Conservation (phyloP, 208 protist species). For the Trypanosoma congolense region DNA sequence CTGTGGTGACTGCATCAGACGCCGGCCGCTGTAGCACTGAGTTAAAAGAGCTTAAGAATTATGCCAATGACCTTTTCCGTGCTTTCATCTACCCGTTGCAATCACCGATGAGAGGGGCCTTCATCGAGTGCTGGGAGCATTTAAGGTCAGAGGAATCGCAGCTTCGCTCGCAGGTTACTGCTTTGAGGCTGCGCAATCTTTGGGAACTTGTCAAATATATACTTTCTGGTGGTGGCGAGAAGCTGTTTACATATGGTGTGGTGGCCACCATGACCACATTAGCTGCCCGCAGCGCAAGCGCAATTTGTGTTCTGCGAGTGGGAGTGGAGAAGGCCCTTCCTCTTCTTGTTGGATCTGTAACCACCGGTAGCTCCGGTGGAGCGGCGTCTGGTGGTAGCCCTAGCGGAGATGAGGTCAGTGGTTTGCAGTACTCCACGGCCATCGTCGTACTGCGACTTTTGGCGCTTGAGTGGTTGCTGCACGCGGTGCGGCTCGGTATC, state of each 20-base stretch:
- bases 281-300: constrained; percentile 31
- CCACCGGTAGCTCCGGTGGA: neutral
- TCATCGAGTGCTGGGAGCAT: constrained; percentile 36
- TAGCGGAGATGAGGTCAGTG: neutral
- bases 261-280: constrained; percentile 39
- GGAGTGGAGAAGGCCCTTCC: constrained; percentile 17
- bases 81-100: constrained; percentile 20
- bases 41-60: constrained; percentile 33
- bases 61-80: constrained; percentile 30
- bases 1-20: constrained; percentile 39
- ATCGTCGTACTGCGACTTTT: constrained; percentile 32
- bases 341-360: constrained; percentile 16
- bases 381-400: too few species aligned
- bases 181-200: constrained; percentile 31
- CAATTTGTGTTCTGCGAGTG: constrained; percentile 31
- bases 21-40: constrained; percentile 43
- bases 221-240: constrained; percentile 35
- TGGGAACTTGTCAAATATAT: constrained; percentile 52
- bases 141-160: constrained; percentile 26
- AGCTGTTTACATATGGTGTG: constrained; percentile 33
- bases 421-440: neutral
- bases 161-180: constrained; percentile 26
- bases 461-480: constrained; percentile 45
- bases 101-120: neutral
- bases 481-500: constrained; percentile 38